Conservation (phyloP, 2,329 filamentous ascomycete genomes). For the Coniochaeta prunicola region DNA sequence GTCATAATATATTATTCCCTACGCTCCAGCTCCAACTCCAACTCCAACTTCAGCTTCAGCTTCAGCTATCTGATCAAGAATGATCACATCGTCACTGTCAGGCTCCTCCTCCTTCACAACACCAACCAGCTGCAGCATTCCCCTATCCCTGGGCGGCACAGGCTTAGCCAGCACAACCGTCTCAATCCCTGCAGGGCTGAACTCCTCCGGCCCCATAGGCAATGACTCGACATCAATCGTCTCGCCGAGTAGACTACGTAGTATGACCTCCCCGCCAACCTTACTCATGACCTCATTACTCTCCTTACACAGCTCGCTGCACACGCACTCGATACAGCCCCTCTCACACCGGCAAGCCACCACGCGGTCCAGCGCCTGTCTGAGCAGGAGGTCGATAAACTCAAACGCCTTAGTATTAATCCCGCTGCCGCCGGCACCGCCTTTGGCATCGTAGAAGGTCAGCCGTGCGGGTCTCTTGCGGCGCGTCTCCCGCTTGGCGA, state of each 20-base stretch:
- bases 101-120: conserved; percentile 12
- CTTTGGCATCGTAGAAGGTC: conserved; percentile 94
- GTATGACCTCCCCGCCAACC: conserved; percentile 72
- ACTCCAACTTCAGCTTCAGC: not conserved
- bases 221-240: conserved; percentile 78
- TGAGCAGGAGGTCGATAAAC: conserved; percentile 72
- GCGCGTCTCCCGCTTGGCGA: conserved; percentile 59
- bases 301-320: conserved; percentile 75
- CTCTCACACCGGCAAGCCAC: conserved; percentile 68
- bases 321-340: conserved; percentile 88
- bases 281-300: conserved; percentile 92
- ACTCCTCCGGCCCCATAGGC: conserved; percentile 75
- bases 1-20: not conserved
- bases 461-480: conserved; percentile 81
- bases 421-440: conserved; percentile 73
- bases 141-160: conserved; percentile 38
- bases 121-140: conserved; percentile 9
- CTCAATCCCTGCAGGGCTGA: conserved; percentile 66
- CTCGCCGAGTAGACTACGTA: conserved; percentile 66
- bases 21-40: not conserved
- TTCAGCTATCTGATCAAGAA: not conserved
- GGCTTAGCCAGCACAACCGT: conserved; percentile 71
- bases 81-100: conserved; percentile 15
- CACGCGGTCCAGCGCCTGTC: conserved; percentile 69
- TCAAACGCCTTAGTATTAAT: conserved; percentile 93